A percentile compares a stretch with the other conserved stretches of the same genome.
These are phyloP conservation scores for Leccinum subrobustum DNA, from an alignment of 1,284 basidiomycete genomes.

Conservation along the genomic window DNA sequence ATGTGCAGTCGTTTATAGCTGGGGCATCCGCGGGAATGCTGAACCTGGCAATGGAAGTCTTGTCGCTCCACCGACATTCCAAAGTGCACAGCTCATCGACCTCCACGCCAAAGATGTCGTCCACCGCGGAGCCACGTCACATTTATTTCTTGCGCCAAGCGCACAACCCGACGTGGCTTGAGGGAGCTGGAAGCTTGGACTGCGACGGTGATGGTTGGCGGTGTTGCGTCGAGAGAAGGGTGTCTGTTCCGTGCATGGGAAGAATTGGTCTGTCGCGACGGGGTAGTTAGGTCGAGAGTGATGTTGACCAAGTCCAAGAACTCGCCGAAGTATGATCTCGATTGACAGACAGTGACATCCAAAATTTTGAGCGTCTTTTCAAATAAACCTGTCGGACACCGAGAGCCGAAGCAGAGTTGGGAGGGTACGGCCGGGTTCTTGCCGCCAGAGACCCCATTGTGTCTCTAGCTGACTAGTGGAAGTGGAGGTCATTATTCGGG, in stretches of 20 bases:
- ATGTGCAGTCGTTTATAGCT: slow-evolving; percentile 20
- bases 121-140: neutral
- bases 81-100: neutral
- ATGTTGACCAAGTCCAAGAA: neutral
- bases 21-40: neutral
- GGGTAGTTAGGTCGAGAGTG: neutral
- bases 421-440: neutral
- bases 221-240: neutral
- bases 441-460: neutral
- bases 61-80: neutral
- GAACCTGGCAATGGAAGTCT: neutral
- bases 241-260: neutral
- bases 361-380: neutral
- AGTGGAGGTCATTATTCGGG: neutral
- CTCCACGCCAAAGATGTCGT: neutral
- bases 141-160: neutral
- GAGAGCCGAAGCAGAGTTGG: neutral
- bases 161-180: neutral
- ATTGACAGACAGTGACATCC: neutral
- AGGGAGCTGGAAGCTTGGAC: neutral
- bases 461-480: neutral
- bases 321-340: neutral
- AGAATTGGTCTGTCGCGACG: neutral
- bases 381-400: neutral
- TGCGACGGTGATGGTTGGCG: neutral